These are phyloP conservation scores for Metschnikowia koreensis DNA, from an alignment of 805 yeast genomes.

Conservation along the genomic window DNA sequence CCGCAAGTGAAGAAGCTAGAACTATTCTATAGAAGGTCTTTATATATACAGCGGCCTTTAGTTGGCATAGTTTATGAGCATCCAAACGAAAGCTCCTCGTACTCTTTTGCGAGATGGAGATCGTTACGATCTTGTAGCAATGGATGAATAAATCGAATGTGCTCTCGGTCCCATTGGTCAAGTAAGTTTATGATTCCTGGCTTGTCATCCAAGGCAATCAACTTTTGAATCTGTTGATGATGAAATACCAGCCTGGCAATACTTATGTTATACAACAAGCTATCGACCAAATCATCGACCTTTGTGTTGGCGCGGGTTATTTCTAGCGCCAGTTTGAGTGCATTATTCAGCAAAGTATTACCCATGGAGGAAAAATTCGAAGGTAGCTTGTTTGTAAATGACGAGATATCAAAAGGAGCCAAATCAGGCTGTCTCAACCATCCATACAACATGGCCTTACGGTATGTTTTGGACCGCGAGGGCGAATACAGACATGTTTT, in stretches of 20 bases:
- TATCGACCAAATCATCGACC: constrained; percentile 66
- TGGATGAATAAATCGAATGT: constrained; percentile 10
- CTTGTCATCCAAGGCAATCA: not conserved
- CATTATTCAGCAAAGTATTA: constrained; percentile 7
- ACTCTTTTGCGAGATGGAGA: constrained; percentile 3
- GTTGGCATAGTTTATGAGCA: not conserved
- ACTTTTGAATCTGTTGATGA: constrained; percentile 8
- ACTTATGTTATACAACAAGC: constrained; percentile 53
- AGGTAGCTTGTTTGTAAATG: constrained; percentile 3
- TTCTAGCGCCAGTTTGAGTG: constrained; percentile 8
- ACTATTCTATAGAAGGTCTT: constrained; percentile 12
- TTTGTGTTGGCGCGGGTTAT: constrained; percentile 29
- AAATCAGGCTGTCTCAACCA: constrained; percentile 14
- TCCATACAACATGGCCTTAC: constrained; percentile 13
- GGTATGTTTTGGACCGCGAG: constrained; percentile 12
- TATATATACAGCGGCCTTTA: not conserved
- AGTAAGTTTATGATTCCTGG: constrained; percentile 2
- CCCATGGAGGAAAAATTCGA: constrained; percentile 4
- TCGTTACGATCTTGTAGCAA: constrained; percentile 1
- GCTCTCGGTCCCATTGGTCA: constrained; percentile 14
- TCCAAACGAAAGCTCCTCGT: not conserved
- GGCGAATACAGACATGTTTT: constrained; percentile 13
- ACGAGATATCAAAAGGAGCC: constrained; percentile 13
- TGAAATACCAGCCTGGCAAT: constrained; percentile 12
- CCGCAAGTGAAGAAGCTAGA: constrained; percentile 17